These are phyloP conservation scores for Ophiostoma sp. DNA, from an alignment of 2,329 filamentous ascomycete genomes.

Conservation along the genomic window DNA sequence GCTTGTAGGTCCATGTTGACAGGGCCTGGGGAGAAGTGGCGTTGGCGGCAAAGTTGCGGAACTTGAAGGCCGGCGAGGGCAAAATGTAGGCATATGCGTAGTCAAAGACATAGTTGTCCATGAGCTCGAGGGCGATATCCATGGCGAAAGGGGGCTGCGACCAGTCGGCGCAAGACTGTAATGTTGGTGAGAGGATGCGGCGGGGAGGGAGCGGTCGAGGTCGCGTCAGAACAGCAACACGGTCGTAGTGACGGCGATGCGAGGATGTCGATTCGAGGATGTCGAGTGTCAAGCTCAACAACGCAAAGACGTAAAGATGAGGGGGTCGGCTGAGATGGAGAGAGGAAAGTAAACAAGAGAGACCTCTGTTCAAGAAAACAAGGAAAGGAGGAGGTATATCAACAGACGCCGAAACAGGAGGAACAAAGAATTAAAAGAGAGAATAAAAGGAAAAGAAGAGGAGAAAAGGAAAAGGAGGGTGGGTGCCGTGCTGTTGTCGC, in stretches of 20 bases:
- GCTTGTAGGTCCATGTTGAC: constrained; percentile 63
- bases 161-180: background rate
- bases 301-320: background rate
- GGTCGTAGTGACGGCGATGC: background rate
- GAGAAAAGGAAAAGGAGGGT: background rate
- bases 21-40: constrained; percentile 55
- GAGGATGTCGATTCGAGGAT: background rate
- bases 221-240: background rate
- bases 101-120: constrained; percentile 78
- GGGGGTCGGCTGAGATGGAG: background rate
- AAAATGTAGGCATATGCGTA: constrained; percentile 72
- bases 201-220: background rate
- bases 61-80: constrained; percentile 47
- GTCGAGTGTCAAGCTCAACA: background rate
- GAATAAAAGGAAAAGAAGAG: background rate
- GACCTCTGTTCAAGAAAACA: background rate
- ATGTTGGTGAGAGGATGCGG: background rate
- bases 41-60: constrained; percentile 42
- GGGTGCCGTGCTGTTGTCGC: constrained; percentile 1
- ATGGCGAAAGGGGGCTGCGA: constrained; percentile 44
- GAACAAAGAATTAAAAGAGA: constrained; percentile 9
- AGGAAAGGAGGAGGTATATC: background rate
- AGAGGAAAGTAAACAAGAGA: constrained; percentile 1
- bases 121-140: constrained; percentile 85
- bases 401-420: constrained; percentile 3